phyloP scores from a whole-genome alignment of 2,329 filamentous ascomycete species.

The Immersiporthe knoxdaviesiana region DNA sequence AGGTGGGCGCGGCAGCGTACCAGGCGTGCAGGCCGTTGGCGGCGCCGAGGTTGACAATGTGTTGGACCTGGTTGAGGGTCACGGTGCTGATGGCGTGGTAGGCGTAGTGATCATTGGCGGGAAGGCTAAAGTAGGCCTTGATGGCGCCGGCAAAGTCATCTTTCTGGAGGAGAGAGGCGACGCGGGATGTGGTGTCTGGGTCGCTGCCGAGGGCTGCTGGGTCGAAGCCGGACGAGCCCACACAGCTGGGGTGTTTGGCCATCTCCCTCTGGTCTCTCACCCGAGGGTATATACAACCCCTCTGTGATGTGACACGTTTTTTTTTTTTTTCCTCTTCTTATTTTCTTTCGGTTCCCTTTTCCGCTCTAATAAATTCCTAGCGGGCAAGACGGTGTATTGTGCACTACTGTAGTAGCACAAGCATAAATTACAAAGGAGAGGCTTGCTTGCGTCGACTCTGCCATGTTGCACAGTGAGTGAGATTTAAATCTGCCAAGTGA shows the following conservation, averaged over 20 bases:
- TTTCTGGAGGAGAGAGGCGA: slow-evolving; percentile 42
- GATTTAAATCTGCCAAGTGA: neutral
- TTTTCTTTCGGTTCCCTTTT: no score
- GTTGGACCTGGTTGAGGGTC: slow-evolving; percentile 52
- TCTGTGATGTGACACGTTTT: no score
- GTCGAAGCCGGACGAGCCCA: slow-evolving; percentile 49
- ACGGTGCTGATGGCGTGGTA: slow-evolving; percentile 58
- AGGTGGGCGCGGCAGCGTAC: slow-evolving; percentile 41
- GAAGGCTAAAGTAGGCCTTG: slow-evolving; percentile 48
- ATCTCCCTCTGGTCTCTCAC: neutral
- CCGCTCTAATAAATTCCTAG: no score
- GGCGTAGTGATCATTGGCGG: slow-evolving; percentile 49
- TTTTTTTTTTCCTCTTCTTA: neutral
- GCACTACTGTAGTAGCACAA: no score
- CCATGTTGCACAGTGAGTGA: no score
- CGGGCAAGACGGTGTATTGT: no score
- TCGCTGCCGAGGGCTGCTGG: slow-evolving; percentile 47
- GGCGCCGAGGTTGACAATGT: slow-evolving; percentile 47
- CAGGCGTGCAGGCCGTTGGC: slow-evolving; percentile 53
- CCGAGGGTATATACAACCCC: no score
- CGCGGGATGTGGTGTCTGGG: slow-evolving; percentile 42
- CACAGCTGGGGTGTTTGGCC: slow-evolving; percentile 42
- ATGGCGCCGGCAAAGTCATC: slow-evolving; percentile 51
- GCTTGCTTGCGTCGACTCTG: no score
- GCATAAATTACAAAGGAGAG: no score